Conservation (phyloP, 2,329 filamentous ascomycete species). For the Taxawa tesnikishii region DNA sequence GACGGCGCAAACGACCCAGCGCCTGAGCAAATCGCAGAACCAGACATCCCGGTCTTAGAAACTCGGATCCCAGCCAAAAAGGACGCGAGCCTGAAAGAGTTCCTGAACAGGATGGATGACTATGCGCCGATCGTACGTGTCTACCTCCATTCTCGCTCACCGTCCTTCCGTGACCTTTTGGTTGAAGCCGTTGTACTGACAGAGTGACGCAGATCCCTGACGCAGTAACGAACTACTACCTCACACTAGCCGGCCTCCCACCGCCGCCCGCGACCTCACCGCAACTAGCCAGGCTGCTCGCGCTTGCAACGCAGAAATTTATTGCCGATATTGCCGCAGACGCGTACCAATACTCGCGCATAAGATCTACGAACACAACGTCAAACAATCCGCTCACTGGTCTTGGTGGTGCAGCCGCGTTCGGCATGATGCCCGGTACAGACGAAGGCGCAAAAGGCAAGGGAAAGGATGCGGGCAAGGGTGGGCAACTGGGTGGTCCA, state of each 20-base stretch:
- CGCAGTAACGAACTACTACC: constrained; percentile 94
- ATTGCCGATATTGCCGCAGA: constrained; percentile 95
- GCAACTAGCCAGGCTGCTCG: constrained; percentile 81
- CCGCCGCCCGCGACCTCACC: constrained; percentile 84
- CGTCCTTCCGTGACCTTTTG: background rate
- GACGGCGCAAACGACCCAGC: constrained; percentile 27
- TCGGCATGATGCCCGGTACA: constrained; percentile 48
- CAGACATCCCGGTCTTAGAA: constrained; percentile 32
- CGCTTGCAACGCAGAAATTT: constrained; percentile 97
- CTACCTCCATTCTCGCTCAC: background rate
- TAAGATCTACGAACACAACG: constrained; percentile 82
- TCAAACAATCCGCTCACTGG: constrained; percentile 87
- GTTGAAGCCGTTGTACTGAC: background rate
- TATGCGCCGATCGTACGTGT: constrained; percentile 82
- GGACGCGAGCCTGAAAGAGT: constrained; percentile 84
- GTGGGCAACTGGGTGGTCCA: constrained; percentile 34
- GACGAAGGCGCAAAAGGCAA: constrained; percentile 35
- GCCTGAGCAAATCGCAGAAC: constrained; percentile 16
- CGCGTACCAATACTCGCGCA: constrained; percentile 94
- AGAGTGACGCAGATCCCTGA: constrained; percentile 66
- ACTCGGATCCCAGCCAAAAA: constrained; percentile 67
- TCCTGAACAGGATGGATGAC: constrained; percentile 93
- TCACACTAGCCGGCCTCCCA: constrained; percentile 87
- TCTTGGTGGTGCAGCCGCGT: constrained; percentile 62
- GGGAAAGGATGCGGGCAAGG: constrained; percentile 22